phyloP scores from a whole-genome alignment of 106 monocot genomes.

The Dendrobium nobile region DNA sequence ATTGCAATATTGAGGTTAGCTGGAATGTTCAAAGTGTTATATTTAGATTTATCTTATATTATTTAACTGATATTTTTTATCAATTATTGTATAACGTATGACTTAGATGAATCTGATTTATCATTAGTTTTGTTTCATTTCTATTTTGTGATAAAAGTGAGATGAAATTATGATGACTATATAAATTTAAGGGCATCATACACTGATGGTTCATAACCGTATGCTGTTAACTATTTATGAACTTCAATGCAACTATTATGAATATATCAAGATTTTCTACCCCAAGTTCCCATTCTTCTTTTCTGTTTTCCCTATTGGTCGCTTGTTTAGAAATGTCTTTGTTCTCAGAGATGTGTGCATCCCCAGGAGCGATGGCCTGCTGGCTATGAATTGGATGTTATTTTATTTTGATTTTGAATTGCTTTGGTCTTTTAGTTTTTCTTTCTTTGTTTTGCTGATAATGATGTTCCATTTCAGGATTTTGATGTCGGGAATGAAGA shows the following conservation, averaged over 20 bases:
- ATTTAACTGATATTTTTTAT: not conserved
- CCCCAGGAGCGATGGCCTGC: not conserved
- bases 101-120: not conserved
- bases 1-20: not conserved
- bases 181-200: not conserved
- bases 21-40: not conserved
- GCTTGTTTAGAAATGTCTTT: not conserved
- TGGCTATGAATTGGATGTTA: not conserved
- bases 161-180: not conserved
- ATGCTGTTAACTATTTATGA: not conserved
- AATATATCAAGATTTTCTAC: not conserved
- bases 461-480: slow-evolving; percentile 30
- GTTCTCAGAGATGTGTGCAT: not conserved
- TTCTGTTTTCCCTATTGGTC: not conserved
- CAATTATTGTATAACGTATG: not conserved
- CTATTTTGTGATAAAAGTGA: not conserved
- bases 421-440: not conserved
- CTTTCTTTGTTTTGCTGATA: slow-evolving; percentile 9
- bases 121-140: not conserved
- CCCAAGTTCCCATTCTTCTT: not conserved
- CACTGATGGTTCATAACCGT: not conserved
- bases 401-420: not conserved
- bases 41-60: not conserved
- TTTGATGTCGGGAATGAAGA: slow-evolving; percentile 59
- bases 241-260: not conserved